A percentile compares a stretch with the other conserved stretches of the same genome.
These are phyloP conservation scores for Ochetophila trinervis DNA, from an alignment of 306 rosid genomes.

Conservation along the genomic window DNA sequence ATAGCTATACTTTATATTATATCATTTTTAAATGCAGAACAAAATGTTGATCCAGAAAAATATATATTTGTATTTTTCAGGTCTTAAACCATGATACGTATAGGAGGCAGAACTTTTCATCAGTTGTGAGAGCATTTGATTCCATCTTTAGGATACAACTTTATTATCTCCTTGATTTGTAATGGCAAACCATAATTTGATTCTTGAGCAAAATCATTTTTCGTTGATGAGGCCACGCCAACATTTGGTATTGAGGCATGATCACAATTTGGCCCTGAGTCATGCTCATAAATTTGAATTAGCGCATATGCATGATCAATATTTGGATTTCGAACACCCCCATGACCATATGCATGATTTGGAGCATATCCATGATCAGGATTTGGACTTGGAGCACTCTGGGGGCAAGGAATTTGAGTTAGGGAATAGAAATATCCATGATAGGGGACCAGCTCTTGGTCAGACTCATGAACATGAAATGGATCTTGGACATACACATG, in stretches of 20 bases:
- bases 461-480: slow-evolving; percentile 25
- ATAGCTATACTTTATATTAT: neutral
- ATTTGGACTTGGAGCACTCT: slow-evolving; percentile 24
- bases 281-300: neutral
- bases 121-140: slow-evolving; percentile 12
- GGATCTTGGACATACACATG: slow-evolving; percentile 25
- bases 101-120: slow-evolving; percentile 1
- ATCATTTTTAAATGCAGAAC: neutral
- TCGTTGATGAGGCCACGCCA: slow-evolving; percentile 8
- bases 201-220: slow-evolving; percentile 26
- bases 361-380: slow-evolving; percentile 19
- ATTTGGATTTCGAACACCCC: slow-evolving; percentile 18
- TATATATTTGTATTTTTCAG: slow-evolving; percentile 16
- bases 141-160: neutral
- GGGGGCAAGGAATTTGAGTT: slow-evolving; percentile 20
- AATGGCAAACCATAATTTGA: slow-evolving; percentile 33
- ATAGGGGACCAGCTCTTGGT: slow-evolving; percentile 21
- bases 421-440: slow-evolving; percentile 24
- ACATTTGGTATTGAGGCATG: slow-evolving; percentile 21
- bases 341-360: slow-evolving; percentile 12
- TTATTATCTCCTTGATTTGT: slow-evolving; percentile 6
- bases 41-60: neutral
- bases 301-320: slow-evolving; percentile 13
- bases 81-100: slow-evolving; percentile 6
- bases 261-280: slow-evolving; percentile 10